Conservation (phyloP, 441 rosid species). For the Erodium texanum region DNA sequence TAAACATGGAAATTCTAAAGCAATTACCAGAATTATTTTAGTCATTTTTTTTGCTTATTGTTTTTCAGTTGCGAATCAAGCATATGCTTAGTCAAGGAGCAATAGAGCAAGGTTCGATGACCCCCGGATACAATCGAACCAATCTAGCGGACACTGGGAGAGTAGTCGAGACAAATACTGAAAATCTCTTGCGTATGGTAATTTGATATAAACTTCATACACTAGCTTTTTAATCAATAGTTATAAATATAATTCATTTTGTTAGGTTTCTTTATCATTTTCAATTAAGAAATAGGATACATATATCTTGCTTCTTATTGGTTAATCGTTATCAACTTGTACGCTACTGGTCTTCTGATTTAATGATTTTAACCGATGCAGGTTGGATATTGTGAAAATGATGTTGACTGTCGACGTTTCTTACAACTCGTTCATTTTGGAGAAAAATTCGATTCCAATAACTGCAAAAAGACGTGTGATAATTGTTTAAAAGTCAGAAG, state of each 20-base stretch:
- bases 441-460: slow-evolving; percentile 62
- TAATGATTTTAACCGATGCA: slow-evolving; percentile 32
- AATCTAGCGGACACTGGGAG: slow-evolving; percentile 49
- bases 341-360: slow-evolving; percentile 15
- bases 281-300: background rate
- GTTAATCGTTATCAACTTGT: slow-evolving; percentile 6
- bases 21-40: background rate
- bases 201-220: slow-evolving; percentile 8
- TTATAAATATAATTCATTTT: background rate
- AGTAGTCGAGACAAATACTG: slow-evolving; percentile 77
- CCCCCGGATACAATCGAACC: slow-evolving; percentile 48
- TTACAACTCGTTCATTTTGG: slow-evolving; percentile 89
- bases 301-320: background rate
- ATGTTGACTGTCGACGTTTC: slow-evolving; percentile 88
- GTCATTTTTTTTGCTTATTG: slow-evolving; percentile 12
- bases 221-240: background rate
- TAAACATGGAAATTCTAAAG: background rate
- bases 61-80: slow-evolving; percentile 72
- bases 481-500: slow-evolving; percentile 61
- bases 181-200: slow-evolving; percentile 91
- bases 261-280: background rate
- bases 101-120: slow-evolving; percentile 57
- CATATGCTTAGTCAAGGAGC: slow-evolving; percentile 91
- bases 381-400: slow-evolving; percentile 93
- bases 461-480: slow-evolving; percentile 80